These are phyloP conservation scores for Lactarius vividus DNA, from an alignment of 768 basidiomycete species.

Conservation along the genomic window DNA sequence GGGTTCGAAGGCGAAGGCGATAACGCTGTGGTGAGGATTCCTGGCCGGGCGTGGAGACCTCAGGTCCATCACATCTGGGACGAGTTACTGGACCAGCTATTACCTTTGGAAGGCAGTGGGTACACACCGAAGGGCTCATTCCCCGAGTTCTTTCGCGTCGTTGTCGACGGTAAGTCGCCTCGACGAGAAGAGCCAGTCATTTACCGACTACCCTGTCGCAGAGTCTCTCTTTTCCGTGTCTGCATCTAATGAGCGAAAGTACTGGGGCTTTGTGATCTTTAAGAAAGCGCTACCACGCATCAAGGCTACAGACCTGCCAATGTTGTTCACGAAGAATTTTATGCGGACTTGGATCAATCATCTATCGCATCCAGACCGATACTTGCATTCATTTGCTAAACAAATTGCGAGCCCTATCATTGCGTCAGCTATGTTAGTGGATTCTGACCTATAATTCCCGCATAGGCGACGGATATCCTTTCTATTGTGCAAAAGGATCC, in stretches of 20 bases:
- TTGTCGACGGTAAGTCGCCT: slow-evolving; percentile 74
- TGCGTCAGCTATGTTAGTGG: slow-evolving; percentile 3
- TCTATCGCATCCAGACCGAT: slow-evolving; percentile 81
- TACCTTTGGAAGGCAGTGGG: slow-evolving; percentile 46
- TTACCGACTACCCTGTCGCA: slow-evolving; percentile 34
- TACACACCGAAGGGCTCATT: slow-evolving; percentile 56
- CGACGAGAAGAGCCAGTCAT: neutral
- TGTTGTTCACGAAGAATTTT: slow-evolving; percentile 92
- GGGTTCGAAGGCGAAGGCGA: slow-evolving; percentile 58
- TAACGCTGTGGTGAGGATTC: slow-evolving; percentile 47
- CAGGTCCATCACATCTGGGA: slow-evolving; percentile 93
- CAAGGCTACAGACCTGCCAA: slow-evolving; percentile 62
- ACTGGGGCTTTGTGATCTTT: slow-evolving; percentile 95
- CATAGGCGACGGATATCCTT: slow-evolving; percentile 73
- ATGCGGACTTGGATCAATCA: slow-evolving; percentile 98
- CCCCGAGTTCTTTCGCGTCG: slow-evolving; percentile 86
- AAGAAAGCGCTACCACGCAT: slow-evolving; percentile 72
- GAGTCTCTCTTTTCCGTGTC: slow-evolving; percentile 85
- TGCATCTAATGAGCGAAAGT: slow-evolving; percentile 84
- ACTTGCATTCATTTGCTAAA: slow-evolving; percentile 84
- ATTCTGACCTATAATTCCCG: neutral
- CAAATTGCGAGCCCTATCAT: slow-evolving; percentile 59
- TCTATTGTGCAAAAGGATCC: slow-evolving; percentile 71
- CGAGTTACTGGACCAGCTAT: slow-evolving; percentile 70
- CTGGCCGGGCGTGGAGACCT: slow-evolving; percentile 74